Conservation (phyloP, 2,329 filamentous ascomycete species). For the Plectosphaerella sp. region DNA sequence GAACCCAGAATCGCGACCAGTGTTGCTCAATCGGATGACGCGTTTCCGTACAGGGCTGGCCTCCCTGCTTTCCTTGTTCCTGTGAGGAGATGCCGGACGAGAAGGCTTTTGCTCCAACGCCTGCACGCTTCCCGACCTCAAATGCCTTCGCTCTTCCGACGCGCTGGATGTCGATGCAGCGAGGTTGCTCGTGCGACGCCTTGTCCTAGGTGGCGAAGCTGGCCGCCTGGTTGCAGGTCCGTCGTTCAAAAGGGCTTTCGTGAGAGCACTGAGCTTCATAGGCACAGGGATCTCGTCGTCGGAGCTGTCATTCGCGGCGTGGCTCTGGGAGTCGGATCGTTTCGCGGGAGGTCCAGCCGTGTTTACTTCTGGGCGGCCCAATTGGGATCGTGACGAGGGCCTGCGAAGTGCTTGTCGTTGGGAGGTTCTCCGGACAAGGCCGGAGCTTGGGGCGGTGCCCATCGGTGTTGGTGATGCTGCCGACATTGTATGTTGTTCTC, state of each 20-base stretch:
- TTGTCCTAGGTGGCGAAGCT: constrained; percentile 41
- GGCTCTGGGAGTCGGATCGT: constrained; percentile 37
- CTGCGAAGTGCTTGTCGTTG: constrained; percentile 51
- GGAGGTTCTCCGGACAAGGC: constrained; percentile 47
- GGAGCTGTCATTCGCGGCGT: constrained; percentile 76
- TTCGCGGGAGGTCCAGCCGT: constrained; percentile 19
- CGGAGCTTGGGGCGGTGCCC: constrained; percentile 39
- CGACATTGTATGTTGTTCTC: constrained; percentile 33
- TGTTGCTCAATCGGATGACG: constrained; percentile 52
- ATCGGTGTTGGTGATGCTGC: constrained; percentile 52
- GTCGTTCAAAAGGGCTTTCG: constrained; percentile 75
- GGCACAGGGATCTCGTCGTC: constrained; percentile 91
- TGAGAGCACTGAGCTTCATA: constrained; percentile 90
- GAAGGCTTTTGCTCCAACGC: constrained; percentile 29
- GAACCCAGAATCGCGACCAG: constrained; percentile 34
- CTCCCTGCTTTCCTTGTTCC: constrained; percentile 45
- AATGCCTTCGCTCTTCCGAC: constrained; percentile 38
- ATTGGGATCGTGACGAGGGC: constrained; percentile 38
- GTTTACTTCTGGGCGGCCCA: constrained; percentile 42
- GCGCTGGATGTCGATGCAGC: constrained; percentile 37
- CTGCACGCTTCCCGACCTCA: constrained; percentile 45
- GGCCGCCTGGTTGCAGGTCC: constrained; percentile 39
- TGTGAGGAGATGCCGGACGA: constrained; percentile 36
- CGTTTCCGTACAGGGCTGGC: constrained; percentile 51
- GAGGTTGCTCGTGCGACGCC: constrained; percentile 44